Base-by-base conservation (phyloP, 805 yeast genomes). In the Starmerella apis region DNA sequence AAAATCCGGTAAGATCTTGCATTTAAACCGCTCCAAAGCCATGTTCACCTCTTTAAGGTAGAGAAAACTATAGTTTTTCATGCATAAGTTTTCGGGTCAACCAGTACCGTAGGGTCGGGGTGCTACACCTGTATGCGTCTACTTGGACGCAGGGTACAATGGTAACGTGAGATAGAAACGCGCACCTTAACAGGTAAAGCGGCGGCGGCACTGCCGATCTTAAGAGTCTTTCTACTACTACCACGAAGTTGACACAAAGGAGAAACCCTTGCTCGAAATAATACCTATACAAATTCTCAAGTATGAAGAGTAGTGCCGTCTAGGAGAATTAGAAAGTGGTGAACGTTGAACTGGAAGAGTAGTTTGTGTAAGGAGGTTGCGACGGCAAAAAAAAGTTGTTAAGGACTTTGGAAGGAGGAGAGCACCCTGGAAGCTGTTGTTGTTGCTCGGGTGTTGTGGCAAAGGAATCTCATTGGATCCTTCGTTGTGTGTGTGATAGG, bases 121-220 rank as follows among this genome's bases (percentile, higher is more conserved):
- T 36, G 25, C 9, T 22, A 25, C 22, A 33, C 27, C 23, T 18
- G 41, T 37, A 37, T 38, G 28, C 24, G 24, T 14, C 33, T 11
- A 18, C 22, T n/a, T 27, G 44, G 44, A 24, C 44, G 44, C 44
- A 41, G 44, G 44, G 44, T 41, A 38, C 7, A 6, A 22, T 25
- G 44, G 44, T 41, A 27, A 41, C 44, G 44, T 41, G 44, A 41
- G 44, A 25, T 27, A 19, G 44, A 25, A 20, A 38, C 43, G 43
- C 43, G 43, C 43, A 13, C 43, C 43, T 14, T 20, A 19, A 30
- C 43, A 38, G 43, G 25, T 20, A 25, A 36, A 20, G 39, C 39
- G 43, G 30, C 25, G 41, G 41, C 43, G 43, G 43, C 43, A 38
- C 30, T 24, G 43, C 43, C n/a, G 43, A 38, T 24, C 19, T 18